Evolutionary conservation across 1,139 yeast genomes (phyloP).

Genomic region (Eremothecium gossypii): DNA sequence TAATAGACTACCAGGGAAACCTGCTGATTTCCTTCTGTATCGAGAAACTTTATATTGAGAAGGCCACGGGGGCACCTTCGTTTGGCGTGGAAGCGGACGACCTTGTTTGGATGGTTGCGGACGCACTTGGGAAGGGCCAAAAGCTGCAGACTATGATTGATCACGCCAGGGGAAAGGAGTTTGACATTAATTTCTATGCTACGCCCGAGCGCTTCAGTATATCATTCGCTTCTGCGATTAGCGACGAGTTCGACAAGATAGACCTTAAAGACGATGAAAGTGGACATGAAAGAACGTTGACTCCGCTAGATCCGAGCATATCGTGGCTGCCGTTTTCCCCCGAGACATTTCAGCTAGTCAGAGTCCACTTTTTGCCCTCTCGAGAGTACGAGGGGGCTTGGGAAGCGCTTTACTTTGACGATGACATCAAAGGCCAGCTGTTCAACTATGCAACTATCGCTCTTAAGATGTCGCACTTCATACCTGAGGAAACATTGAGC

Average conservation of each 20-base stretch:
- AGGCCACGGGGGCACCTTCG: constrained; percentile 3
- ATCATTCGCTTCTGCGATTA: not conserved
- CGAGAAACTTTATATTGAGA: constrained; percentile 18
- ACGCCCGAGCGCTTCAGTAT: not conserved
- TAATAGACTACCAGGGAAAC: constrained; percentile 26
- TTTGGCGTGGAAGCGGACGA: not conserved
- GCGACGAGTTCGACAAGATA: constrained; percentile 23
- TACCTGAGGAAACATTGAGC: constrained; percentile 3
- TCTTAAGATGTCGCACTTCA: constrained; percentile 15
- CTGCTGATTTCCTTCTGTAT: constrained; percentile 26
- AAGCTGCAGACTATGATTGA: no score
- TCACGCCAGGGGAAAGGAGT: not conserved
- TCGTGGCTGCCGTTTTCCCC: constrained; percentile 14
- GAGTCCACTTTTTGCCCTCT: constrained; percentile 24
- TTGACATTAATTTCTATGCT: not conserved
- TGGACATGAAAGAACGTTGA: constrained; percentile 10
- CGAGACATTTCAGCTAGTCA: constrained; percentile 15
- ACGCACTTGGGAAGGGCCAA: not conserved
- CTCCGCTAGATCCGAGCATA: constrained; percentile 5
- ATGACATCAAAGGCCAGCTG: constrained; percentile 22
- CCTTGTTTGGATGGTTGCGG: not conserved
- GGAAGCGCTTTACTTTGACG: constrained; percentile 28
- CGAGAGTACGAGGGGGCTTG: constrained; percentile 25
- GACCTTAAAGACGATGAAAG: constrained; percentile 14
- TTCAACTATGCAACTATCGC: constrained; percentile 27